Base-by-base conservation (phyloP, 345 rosid genomes). In the Firmiana major region DNA sequence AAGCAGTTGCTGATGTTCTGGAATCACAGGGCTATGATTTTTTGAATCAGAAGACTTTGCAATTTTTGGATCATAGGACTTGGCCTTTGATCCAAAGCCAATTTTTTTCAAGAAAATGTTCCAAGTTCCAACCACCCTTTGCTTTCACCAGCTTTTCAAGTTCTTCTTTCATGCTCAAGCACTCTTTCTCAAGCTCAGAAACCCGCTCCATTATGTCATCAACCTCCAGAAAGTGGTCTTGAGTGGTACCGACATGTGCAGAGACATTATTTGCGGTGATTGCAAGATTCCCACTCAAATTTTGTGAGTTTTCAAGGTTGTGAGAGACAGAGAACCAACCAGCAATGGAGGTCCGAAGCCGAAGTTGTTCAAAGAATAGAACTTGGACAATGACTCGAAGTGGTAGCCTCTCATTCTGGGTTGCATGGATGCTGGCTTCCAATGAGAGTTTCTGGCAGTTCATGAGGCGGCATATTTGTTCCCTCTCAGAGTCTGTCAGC, bases 401-500 rank as follows among this genome's bases (percentile, higher is more conserved):
- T 0, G 98, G 98, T 63, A 94, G 85, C 86, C 98, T 89, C 85
- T 93, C 98, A 59, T 94, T 94, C 83, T 93, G 96, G 5, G 98
- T 90, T 40, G 98, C 98, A 73, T 94, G 98, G 7, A 94, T 89
- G 86, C 92, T 88, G 66, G 93, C 98, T 81, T 94, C 98, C 21
- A 94, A 49, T 26, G 98, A 93, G 16, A 94, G 94, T 79, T 93
- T 94, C 86, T 94, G 93, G 79, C 96, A 93, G 82, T 90, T 90
- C 91, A 94, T 88, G 9, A 94, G 89, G 79, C 87, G 76, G 79
- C 98, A 93, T 26, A 93, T 53, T 55, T 89, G 90, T 78, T 90
- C 98, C 86, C 88, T 87, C 83, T 93, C 98, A 0, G 89, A 85
- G 69, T 93, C 98, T 77, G 85, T 85, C 49, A 93, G 83, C 98